phyloP scores from a whole-genome alignment of 2,329 filamentous ascomycete genomes.

The Calonectria pseudoturangicola region DNA sequence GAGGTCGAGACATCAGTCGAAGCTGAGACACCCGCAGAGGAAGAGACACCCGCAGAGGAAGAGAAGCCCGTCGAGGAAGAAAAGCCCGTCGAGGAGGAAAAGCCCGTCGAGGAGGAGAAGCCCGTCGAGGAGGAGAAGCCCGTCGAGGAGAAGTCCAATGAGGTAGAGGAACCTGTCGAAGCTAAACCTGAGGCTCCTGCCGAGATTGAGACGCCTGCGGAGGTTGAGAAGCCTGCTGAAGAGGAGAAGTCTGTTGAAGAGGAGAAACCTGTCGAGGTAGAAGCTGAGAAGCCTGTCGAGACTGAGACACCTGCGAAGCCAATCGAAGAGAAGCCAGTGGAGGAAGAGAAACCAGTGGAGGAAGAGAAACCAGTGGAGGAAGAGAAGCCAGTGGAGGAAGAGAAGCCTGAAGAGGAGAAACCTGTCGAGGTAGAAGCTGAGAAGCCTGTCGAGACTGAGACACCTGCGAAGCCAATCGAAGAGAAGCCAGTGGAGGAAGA shows the following conservation, averaged over 20 bases:
- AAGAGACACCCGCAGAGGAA: not conserved
- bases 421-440: not conserved
- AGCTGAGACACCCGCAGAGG: not conserved
- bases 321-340: not conserved
- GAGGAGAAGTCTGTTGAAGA: not conserved
- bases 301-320: too few species aligned
- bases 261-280: not conserved
- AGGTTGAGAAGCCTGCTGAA: not conserved
- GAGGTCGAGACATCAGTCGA: not conserved
- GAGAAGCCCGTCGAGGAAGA: not conserved
- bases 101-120: not conserved
- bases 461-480: too few species aligned
- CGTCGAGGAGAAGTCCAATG: not conserved
- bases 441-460: too few species aligned
- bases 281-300: not conserved
- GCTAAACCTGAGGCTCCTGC: not conserved
- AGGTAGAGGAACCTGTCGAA: not conserved
- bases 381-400: not conserved
- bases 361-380: too few species aligned
- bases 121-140: not conserved
- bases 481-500: too few species aligned
- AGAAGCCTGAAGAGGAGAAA: too few species aligned
- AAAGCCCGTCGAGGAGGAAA: not conserved
- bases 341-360: too few species aligned
- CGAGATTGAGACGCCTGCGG: not conserved